Conservation (phyloP, 805 yeast species). For the Candida insectalens region DNA sequence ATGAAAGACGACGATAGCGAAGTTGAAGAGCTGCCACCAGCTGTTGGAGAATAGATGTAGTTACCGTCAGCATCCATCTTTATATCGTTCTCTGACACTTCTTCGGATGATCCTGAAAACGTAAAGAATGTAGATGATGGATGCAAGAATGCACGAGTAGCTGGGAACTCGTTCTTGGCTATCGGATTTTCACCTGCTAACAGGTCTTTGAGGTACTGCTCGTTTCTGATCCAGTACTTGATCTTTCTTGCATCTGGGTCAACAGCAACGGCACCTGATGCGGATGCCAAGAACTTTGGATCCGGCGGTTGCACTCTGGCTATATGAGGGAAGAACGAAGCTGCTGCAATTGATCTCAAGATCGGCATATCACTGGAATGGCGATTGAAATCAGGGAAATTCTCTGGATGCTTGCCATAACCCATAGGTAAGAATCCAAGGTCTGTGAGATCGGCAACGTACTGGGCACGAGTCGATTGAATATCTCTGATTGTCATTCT, state of each 20-base stretch:
- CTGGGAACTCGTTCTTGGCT: constrained; percentile 32
- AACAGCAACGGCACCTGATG: constrained; percentile 74
- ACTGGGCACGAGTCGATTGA: constrained; percentile 60
- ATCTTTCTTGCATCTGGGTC: constrained; percentile 74
- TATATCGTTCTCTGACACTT: constrained; percentile 10
- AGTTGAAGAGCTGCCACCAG: constrained; percentile 3
- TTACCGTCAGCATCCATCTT: constrained; percentile 21
- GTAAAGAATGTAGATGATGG: constrained; percentile 72
- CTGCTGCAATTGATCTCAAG: constrained; percentile 61
- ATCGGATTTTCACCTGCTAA: constrained; percentile 6
- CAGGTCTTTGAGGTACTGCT: constrained; percentile 29
- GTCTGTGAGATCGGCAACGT: constrained; percentile 60
- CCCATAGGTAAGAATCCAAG: constrained; percentile 63
- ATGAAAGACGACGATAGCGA: constrained; percentile 47
- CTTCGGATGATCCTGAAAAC: constrained; percentile 20
- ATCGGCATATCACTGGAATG: constrained; percentile 42
- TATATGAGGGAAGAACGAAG: constrained; percentile 74
- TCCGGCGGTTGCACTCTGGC: constrained; percentile 79
- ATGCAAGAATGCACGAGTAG: constrained; percentile 70
- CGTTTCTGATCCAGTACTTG: constrained; percentile 66
- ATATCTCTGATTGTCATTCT: constrained; percentile 61
- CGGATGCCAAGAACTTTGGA: constrained; percentile 57
- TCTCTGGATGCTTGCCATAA: constrained; percentile 20
- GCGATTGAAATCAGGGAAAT: constrained; percentile 30
- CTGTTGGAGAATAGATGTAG: constrained; percentile 31